Base-by-base conservation (phyloP, 352 stramenopile species). In the Phytophthora rubi region DNA sequence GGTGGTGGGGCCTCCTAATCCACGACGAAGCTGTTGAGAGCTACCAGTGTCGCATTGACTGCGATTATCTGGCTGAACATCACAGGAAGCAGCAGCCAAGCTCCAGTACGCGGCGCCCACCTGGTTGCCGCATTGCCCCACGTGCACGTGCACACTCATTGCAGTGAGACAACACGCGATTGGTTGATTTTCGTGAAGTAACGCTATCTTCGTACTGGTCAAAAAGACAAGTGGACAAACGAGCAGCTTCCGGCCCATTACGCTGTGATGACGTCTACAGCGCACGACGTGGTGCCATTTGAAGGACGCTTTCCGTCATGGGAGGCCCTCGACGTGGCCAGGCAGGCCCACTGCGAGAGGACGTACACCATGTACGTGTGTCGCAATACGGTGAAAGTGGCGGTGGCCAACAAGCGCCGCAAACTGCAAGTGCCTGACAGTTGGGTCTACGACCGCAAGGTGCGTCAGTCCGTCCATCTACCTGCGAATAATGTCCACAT, bases 341-440 rank as follows among this genome's bases (percentile, higher is more conserved):
- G 85, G 26, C 84, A 80, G 53, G 80, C 81, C 6, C 85, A 92
- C 65, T 84, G 85, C 64, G 85, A 92, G 65, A 90, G 90, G 69
- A 92, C 85, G 26, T 78, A 88, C 81, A 92, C 82, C 35, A 88
- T 92, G 75, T 92, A 92, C 71, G 85, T 92, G 56, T 92, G 85
- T 59, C 85, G 85, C 58, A 92, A 92, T 65, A 91, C 82, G 9
- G 82, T 92, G 51, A 89, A 91, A 57, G 85, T 92, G 52, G 80
- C 82, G 28, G 76, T 90, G 26, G 85, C 85, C 68, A 92, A 92
- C 73, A 85, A 85, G 59, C 85, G 85, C 35, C 82, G 85, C 62
- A 86, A 86, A 62, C 70, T 91, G 18, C 85, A 92, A 59, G 82
- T 92, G 21, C 85, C 85, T 9, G 71, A 80, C 18, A 59, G 37